Evolutionary conservation across 768 basidiomycete species (phyloP), one percentile per base, ranked within the genome.

Genomic region (Macrocybe gigantea): DNA sequence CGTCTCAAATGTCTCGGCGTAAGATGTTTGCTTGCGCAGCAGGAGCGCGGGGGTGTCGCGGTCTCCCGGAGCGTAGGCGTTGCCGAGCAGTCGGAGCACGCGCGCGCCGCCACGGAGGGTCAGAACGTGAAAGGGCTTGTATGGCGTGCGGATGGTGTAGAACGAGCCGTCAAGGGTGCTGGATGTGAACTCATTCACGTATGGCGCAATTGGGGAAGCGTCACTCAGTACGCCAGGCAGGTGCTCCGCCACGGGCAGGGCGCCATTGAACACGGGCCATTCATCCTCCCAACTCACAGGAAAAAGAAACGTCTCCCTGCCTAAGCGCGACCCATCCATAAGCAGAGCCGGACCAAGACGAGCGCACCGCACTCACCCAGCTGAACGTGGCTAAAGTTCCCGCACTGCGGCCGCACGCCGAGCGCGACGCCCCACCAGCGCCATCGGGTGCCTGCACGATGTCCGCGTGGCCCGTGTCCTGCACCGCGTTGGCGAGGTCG

Each of bases 371-470:
- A 38, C 46, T 35, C 41, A 62, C 67, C 68, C 11, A 69, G 52
- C 49, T 70, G 69, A 7, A 60, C 58, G 50, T 67, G 64, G 43
- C 59, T 65, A 48, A 67, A 63, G 52, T 66, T 62, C 2, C 49
- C 45, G 7, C 47, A 52, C 46, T 72, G 69, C 0, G 70, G 68
- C 14, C 69, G 62, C 5, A 67, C 66, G 3, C 67, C 70, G n/a
- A 72, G 49, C 0, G 67, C 66, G 12, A 68, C 68, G 15, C 69
- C 68, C 66, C 67, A 72, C 70, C 69, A 71, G 50, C 56, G 30
- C 68, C 69, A 50, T 67, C 64, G 1, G 50, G 44, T 1, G 54
- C 68, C 52, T 71, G 50, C 10, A 70, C 60, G 14, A 71, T 55
- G 45, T 71, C 69, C 12, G 68, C 57, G 45, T 71, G 70, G 5